Percentiles rank a stretch among this genome's conserved stretches.
Evolutionary conservation across 768 basidiomycete genomes (phyloP).

Genomic region (Mycena vitilis): DNA sequence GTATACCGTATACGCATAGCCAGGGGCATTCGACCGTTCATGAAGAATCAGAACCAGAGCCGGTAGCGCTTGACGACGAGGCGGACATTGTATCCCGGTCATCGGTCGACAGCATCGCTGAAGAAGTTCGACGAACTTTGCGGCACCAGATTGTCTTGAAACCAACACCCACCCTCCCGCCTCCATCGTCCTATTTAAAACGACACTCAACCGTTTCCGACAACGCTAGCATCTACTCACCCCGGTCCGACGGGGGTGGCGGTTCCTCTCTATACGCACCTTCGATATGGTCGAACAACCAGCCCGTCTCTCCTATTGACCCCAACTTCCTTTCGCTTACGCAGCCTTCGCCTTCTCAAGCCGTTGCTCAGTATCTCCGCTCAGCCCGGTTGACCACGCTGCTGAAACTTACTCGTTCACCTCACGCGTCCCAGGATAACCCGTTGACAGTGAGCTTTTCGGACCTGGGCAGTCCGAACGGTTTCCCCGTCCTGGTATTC

Average conservation of each 20-base stretch:
- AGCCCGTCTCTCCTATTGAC: slow-evolving; percentile 62
- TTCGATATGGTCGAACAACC: slow-evolving; percentile 59
- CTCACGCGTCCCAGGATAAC: slow-evolving; percentile 79
- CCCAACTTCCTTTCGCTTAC: slow-evolving; percentile 52
- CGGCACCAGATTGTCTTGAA: slow-evolving; percentile 64
- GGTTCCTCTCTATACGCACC: slow-evolving; percentile 64
- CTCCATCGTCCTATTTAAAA: slow-evolving; percentile 57
- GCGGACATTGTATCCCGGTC: slow-evolving; percentile 79
- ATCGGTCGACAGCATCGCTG: slow-evolving; percentile 88
- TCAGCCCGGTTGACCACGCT: slow-evolving; percentile 88
- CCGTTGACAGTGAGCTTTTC: slow-evolving; percentile 92
- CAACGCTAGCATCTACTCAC: slow-evolving; percentile 63
- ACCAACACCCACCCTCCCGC: slow-evolving; percentile 44
- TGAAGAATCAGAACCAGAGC: slow-evolving; percentile 67
- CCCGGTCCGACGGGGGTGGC: slow-evolving; percentile 65
- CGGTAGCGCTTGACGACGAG: slow-evolving; percentile 65
- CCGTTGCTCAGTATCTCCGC: slow-evolving; percentile 87
- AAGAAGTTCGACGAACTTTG: slow-evolving; percentile 80
- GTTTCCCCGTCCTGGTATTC: slow-evolving; percentile 91
- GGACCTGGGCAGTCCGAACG: slow-evolving; percentile 88
- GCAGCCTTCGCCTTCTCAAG: slow-evolving; percentile 68
- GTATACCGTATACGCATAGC: slow-evolving; percentile 60
- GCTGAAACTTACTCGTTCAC: slow-evolving; percentile 80
- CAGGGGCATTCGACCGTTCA: slow-evolving; percentile 59
- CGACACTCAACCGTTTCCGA: slow-evolving; percentile 70